Evolutionary conservation across 768 basidiomycete genomes (phyloP).

Genomic region (Boletus vinaceobasis): DNA sequence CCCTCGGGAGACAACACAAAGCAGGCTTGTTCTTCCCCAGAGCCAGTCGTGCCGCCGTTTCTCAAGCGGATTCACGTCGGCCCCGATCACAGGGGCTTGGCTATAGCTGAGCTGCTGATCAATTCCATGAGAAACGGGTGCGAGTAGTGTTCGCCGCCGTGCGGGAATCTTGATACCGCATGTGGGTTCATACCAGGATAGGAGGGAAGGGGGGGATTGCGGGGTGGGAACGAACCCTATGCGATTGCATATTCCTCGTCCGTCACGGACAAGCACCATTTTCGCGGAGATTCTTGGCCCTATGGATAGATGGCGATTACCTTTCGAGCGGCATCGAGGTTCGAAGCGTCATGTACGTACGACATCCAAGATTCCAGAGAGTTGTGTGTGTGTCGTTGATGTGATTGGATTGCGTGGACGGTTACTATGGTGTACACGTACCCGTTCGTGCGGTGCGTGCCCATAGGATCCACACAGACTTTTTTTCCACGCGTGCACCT

Average conservation of each 20-base stretch:
- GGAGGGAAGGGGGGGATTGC: slow-evolving; percentile 16
- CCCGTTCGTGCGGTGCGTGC: not conserved
- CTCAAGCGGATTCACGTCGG: not conserved
- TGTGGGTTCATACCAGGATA: slow-evolving; percentile 8
- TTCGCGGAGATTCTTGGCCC: not conserved
- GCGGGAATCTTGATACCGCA: slow-evolving; percentile 25
- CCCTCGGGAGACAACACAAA: slow-evolving; percentile 36
- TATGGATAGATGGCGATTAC: not conserved
- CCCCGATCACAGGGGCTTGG: not conserved
- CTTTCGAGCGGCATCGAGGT: slow-evolving; percentile 13
- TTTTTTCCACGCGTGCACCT: slow-evolving; percentile 8
- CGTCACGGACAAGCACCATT: not conserved
- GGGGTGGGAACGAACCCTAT: slow-evolving; percentile 24
- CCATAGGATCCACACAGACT: not conserved
- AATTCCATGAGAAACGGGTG: slow-evolving; percentile 23
- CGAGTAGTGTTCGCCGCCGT: slow-evolving; percentile 13
- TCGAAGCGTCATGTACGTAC: slow-evolving; percentile 7
- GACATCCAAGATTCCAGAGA: not conserved
- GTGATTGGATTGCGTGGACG: not conserved
- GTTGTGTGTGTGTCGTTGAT: slow-evolving; percentile 5
- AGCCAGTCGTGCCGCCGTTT: not conserved
- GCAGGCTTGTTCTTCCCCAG: slow-evolving; percentile 22
- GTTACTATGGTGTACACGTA: not conserved
- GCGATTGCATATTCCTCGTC: slow-evolving; percentile 6
- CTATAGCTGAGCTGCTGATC: slow-evolving; percentile 1